Base-by-base conservation (phyloP, 495 filamentous ascomycete species). In the Lophiotrema nucula region DNA sequence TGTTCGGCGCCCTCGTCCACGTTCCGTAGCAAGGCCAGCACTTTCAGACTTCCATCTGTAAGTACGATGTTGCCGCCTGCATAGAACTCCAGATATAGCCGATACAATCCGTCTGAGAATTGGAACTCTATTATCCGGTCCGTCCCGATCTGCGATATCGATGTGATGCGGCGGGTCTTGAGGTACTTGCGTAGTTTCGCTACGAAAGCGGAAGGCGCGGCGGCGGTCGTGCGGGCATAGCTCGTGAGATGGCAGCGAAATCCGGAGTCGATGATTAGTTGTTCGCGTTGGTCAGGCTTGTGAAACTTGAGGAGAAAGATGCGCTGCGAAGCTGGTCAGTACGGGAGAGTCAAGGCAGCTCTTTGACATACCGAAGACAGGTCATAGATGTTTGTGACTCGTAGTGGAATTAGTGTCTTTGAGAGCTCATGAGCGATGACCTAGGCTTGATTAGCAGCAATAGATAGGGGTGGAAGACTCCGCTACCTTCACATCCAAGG, bases 181-280 rank as follows among this genome's bases (percentile, higher is more conserved):
- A 98, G 79, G 70, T 76, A 86, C 75, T 97, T 97, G 60, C 93
- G 87, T 38, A 98, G 71, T 47, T 85, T 82, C 22, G 83, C 74
- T 38, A 96, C 89, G 72, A 98, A 98, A 53, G 78, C 73, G 25
- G 89, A 92, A 10, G 92, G 93, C 0, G 86, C 81, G 6, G 88
- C 78, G 6, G 92, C 87, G 3, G 93, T 92, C 15, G 88, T 83
- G 51, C 93, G 87, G 35, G 86, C 84, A 76, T 92, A 98, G 62
- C 83, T 81, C 3, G 92, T 97, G 55, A 97, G 79, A 72, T 98
- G 93, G 72, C 89, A 92, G 69, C 93, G 90, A 74, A 98, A 98
- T 39, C 93, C 93, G 11, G 89, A 92, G 67, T 98, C 93, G 67
- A 98, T 81, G 41, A 98, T 75, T 43, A 98, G 77, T 69, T 96